phyloP scores from a whole-genome alignment of 2,329 filamentous ascomycete genomes.

The Acrocalymma vagum region DNA sequence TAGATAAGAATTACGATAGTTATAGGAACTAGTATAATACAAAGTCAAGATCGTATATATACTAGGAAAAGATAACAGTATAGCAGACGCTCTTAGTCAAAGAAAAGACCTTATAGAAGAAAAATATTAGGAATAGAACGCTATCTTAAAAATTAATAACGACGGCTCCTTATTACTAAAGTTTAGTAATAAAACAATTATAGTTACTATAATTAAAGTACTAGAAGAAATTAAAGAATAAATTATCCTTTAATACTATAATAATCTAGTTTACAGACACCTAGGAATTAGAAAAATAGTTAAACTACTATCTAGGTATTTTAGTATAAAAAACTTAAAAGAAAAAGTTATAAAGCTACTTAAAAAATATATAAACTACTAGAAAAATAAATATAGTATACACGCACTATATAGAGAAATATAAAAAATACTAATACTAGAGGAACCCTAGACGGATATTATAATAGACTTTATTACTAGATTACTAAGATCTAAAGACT shows the following conservation, averaged over 20 bases:
- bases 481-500: slow-evolving; percentile 4
- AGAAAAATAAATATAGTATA: slow-evolving; percentile 12
- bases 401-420: slow-evolving; percentile 11
- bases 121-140: slow-evolving; percentile 1
- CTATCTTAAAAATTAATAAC: slow-evolving; percentile 1
- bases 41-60: too few relatives aligned
- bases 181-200: background rate
- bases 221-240: slow-evolving; percentile 5
- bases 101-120: slow-evolving; percentile 3
- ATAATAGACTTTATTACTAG: slow-evolving; percentile 12
- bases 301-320: slow-evolving; percentile 7
- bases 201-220: slow-evolving; percentile 2
- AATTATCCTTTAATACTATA: too few relatives aligned
- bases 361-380: slow-evolving; percentile 5
- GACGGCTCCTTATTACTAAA: slow-evolving; percentile 1
- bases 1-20: too few relatives aligned
- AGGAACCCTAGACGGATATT: slow-evolving; percentile 10
- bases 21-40: too few relatives aligned
- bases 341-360: slow-evolving; percentile 7
- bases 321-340: slow-evolving; percentile 5
- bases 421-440: slow-evolving; percentile 7
- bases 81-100: slow-evolving; percentile 7
- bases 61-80: background rate
- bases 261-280: too few relatives aligned
- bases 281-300: too few relatives aligned